These are phyloP conservation scores for Gossypium turneri DNA, from an alignment of 345 rosid genomes.

Conservation along the genomic window DNA sequence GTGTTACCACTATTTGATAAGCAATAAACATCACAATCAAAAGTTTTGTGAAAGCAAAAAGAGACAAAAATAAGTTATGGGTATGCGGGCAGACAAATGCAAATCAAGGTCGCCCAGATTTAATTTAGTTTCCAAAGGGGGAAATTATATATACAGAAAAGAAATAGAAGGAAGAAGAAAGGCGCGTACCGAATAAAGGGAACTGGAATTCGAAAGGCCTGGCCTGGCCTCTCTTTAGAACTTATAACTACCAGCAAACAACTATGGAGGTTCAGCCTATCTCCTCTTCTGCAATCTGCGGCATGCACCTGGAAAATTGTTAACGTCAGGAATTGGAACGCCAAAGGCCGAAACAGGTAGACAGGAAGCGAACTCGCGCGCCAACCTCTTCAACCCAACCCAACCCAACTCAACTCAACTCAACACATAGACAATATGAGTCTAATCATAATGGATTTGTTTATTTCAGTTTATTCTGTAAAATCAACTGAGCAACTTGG, in stretches of 20 bases:
- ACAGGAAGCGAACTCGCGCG: neutral
- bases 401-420: neutral
- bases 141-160: neutral
- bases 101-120: neutral
- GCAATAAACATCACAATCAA: neutral
- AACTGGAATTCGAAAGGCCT: neutral
- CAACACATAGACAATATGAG: no score
- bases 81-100: neutral
- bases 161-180: neutral
- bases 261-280: neutral
- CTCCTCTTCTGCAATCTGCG: neutral
- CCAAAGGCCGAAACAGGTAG: neutral
- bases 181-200: neutral
- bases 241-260: neutral
- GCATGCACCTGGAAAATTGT: neutral
- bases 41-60: neutral
- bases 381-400: neutral
- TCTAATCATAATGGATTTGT: neutral
- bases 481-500: neutral
- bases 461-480: neutral
- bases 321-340: no score
- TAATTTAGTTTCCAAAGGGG: neutral
- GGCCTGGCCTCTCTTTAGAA: neutral
- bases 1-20: neutral
- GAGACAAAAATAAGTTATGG: neutral